Evolutionary conservation across 345 rosid genomes (phyloP).

Genomic region (Ceriops tagal): DNA sequence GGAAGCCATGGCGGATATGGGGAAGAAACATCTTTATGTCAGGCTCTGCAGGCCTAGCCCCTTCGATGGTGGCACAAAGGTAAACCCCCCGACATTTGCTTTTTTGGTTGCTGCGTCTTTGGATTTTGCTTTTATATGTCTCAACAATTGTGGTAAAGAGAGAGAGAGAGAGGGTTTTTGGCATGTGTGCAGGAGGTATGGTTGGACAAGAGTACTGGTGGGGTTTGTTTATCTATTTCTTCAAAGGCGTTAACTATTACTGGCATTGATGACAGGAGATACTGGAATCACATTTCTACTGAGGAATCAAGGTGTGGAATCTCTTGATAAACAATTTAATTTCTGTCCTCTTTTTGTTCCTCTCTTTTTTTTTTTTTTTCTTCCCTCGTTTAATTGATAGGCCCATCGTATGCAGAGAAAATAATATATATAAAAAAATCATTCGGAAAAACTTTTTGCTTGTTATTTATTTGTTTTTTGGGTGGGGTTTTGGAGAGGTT

Average conservation of each 20-base stretch:
- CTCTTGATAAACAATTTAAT: background rate
- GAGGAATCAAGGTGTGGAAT: conserved; percentile 56
- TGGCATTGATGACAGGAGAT: conserved; percentile 72
- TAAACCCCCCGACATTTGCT: background rate
- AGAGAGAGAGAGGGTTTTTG: too few species aligned
- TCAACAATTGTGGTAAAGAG: background rate
- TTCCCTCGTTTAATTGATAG: background rate
- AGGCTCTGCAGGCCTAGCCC: conserved; percentile 23
- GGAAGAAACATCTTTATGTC: conserved; percentile 35
- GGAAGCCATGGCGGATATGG: background rate
- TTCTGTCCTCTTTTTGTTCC: too few species aligned
- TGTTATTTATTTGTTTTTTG: too few species aligned
- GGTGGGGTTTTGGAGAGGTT: too few species aligned
- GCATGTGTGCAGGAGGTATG: conserved; percentile 23
- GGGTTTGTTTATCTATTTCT: conserved; percentile 57
- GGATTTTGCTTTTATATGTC: background rate
- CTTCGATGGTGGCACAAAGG: conserved; percentile 39
- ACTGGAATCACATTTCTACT: conserved; percentile 56
- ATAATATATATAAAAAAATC: too few species aligned
- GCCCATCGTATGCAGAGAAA: too few species aligned
- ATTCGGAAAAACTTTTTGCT: too few species aligned
- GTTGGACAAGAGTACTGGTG: conserved; percentile 53
- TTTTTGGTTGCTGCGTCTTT: too few species aligned
- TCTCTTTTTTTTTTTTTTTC: background rate
- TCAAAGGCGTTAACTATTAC: conserved; percentile 59